Evolutionary conservation across 176 grass and related monocot genomes (phyloP).

Genomic region (Rhynchospora tenuis): DNA sequence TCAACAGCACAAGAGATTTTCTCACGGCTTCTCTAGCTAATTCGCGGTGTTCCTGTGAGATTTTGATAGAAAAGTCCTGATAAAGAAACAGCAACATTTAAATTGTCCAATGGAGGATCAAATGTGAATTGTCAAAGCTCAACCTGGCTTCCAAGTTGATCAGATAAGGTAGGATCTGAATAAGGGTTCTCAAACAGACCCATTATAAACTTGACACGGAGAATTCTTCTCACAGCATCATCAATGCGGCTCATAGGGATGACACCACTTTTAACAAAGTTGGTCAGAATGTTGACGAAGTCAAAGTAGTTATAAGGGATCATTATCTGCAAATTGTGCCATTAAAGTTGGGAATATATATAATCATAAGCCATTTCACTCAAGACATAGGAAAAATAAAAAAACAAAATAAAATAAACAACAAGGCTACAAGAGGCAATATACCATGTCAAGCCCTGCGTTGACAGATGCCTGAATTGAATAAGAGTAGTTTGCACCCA

Average conservation of each 20-base stretch:
- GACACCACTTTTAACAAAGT: neutral
- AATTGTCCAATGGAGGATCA: neutral
- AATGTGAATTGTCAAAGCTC: neutral
- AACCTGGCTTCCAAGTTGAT: conserved; percentile 35
- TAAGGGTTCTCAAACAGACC: conserved; percentile 39
- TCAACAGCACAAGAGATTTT: conserved; percentile 39
- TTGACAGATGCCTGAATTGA: conserved; percentile 14
- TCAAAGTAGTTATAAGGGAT: conserved; percentile 10
- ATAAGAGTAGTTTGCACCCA: conserved; percentile 25
- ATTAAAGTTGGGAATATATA: neutral
- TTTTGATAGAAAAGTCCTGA: neutral
- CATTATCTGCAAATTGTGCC: conserved; percentile 14
- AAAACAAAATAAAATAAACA: neutral
- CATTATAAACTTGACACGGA: conserved; percentile 26
- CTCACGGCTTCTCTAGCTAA: conserved; percentile 38
- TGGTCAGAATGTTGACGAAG: conserved; percentile 21
- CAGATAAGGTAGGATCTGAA: conserved; percentile 25
- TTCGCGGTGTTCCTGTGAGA: conserved; percentile 32
- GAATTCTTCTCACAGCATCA: conserved; percentile 31
- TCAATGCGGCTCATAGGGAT: conserved; percentile 24
- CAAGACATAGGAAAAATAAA: neutral
- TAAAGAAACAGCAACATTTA: neutral
- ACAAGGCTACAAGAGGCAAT: neutral
- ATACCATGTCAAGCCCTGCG: conserved; percentile 22
- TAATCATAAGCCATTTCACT: neutral